Conservation (phyloP, 148 eudicot species). For the Rhododendron mucronatum region DNA sequence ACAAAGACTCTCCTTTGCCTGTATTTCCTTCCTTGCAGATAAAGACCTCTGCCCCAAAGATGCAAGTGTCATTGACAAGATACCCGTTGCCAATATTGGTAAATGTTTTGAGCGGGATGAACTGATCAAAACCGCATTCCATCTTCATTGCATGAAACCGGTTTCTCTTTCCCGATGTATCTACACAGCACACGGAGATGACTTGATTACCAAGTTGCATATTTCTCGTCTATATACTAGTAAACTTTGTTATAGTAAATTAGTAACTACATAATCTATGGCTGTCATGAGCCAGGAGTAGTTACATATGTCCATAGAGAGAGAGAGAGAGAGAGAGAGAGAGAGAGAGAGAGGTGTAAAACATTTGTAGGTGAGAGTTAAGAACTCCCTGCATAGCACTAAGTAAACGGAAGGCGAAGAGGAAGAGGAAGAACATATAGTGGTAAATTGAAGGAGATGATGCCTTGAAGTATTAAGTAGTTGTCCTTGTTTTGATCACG, state of each 20-base stretch:
- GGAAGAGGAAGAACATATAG: not conserved
- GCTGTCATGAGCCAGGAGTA: not conserved
- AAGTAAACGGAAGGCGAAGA: not conserved
- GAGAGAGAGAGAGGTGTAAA: too few species aligned
- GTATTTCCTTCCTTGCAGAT: not conserved
- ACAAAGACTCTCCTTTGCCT: constrained; percentile 1
- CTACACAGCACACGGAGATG: not conserved
- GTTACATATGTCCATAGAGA: too few species aligned
- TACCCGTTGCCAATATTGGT: not conserved
- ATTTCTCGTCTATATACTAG: not conserved
- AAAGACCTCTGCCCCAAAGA: constrained; percentile 11
- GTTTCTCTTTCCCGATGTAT: not conserved
- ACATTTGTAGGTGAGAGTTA: not conserved
- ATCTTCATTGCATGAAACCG: constrained; percentile 2
- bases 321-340: too few species aligned
- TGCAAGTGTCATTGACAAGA: constrained; percentile 8
- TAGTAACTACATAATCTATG: not conserved
- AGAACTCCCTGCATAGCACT: not conserved
- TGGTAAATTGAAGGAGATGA: not conserved
- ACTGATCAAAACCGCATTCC: not conserved
- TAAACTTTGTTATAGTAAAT: not conserved
- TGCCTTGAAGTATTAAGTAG: not conserved
- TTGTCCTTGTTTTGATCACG: constrained; percentile 5
- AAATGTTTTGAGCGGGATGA: constrained; percentile 1
- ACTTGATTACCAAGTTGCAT: not conserved